Evolutionary conservation across 2,329 filamentous ascomycete genomes (phyloP), one percentile per base, ranked within the genome.

Genomic region (Fusarium protoensiforme): DNA sequence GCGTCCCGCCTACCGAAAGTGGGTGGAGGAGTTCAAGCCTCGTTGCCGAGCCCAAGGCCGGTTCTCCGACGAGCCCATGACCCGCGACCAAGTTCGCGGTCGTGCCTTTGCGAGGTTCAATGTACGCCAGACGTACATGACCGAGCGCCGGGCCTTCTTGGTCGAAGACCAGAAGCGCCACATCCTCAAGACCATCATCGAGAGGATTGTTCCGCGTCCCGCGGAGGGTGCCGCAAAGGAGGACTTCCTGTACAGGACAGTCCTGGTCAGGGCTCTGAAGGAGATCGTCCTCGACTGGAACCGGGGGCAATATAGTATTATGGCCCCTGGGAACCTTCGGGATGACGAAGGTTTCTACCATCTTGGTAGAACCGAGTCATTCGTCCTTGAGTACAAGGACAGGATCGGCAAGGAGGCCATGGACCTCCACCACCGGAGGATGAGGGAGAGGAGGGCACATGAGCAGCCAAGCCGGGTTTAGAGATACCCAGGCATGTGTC

Each of bases 1-100:
- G 43, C 87, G 93, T 0, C 85, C 87, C 0, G 84, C 90, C 31
- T 94, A 90, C 77, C 83, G 83, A 2, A 78, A 80, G 7, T 95
- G 92, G 87, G 79, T 92, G 6, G 85, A 91, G 1, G 88, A 91
- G 7, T 94, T 89, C 70, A 80, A 92, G n/a, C 90, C 91, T 0
- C 77, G 76, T 3, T 88, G 88, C 66, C 82, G 85, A 2, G 80
- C 81, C 1, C 66, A 84, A 27, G 83, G 82, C 0, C 80, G 80
- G 2, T 86, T 84, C 64, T 57, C 76, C 1, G 58, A 70, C 24
- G 75, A 69, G 35, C 74, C 58, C 0, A 72, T 77, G 2, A 80
- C 78, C 2, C 83, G 91, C 24, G 81, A 86, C 8, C 61, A 83
- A 6, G 83, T 92, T 2, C 85, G 87, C 0, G 75, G 85, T 0